Base-by-base conservation (phyloP, 2,329 filamentous ascomycete species). In the Harringtonia aguacate region DNA sequence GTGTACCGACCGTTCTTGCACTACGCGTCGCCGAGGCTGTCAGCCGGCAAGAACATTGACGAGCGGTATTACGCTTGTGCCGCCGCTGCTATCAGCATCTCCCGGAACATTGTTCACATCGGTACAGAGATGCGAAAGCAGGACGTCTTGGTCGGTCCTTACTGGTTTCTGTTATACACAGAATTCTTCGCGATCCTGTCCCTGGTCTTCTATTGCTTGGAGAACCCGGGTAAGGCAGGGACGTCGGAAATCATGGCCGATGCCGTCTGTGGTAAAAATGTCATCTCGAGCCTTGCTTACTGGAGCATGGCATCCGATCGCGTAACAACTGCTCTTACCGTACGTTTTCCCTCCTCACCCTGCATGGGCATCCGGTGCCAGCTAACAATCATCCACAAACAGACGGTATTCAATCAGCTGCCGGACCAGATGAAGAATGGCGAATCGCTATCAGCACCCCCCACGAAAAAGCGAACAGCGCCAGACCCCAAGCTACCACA, bases 281-380 rank as follows among this genome's bases (percentile, higher is more conserved):
- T 89, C 49, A 75, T 97, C 48, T 77, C 80, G 41, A 80, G 79
- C 15, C 72, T 97, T 46, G 84, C 88, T 3, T 80, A 84, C 54
- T 82, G 84, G 55, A 95, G 88, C 57, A 74, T 94, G 70, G 88
- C 89, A 30, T 92, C 92, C 4, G 87, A 95, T 58, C 74, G 86
- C 48, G 92, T 94, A 55, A 86, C 85, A 1, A 73, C 71, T 37
- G 83, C 86, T 34, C 70, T 98, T 24, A 76, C 79, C 58, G 86
- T 90, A 14, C 27, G 22, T n/a, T n/a, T n/a, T n/a, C n/a, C n/a
- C n/a, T n/a, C 8, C 28, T 21, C 29, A 4, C 8, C 17, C 27
- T n/a, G n/a, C n/a, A n/a, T n/a, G n/a, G n/a, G n/a, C n/a, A n/a
- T n/a, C n/a, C n/a, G n/a, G n/a, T n/a, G n/a, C n/a, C n/a, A n/a